phyloP scores from a whole-genome alignment of 2,329 filamentous ascomycete species.

The Fusarium sp. region DNA sequence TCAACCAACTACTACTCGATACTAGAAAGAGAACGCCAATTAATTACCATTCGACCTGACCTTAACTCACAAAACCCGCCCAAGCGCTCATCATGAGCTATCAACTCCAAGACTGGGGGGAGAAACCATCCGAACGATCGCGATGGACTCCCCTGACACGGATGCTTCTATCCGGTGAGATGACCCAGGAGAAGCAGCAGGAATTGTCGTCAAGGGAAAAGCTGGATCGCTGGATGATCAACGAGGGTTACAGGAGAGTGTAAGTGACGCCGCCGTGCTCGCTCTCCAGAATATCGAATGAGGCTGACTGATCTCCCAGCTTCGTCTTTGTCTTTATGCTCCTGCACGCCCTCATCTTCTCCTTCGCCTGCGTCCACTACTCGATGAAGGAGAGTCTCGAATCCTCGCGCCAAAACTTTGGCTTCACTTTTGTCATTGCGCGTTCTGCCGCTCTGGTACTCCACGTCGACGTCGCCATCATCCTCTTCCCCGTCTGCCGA shows the following conservation, averaged over 20 bases:
- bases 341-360: constrained; percentile 80
- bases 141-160: constrained; percentile 85
- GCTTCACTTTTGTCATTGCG: constrained; percentile 80
- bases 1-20: neutral
- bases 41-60: constrained; percentile 2
- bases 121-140: constrained; percentile 72
- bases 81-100: constrained; percentile 43
- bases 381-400: constrained; percentile 80
- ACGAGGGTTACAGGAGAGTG: constrained; percentile 85
- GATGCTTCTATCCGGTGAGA: constrained; percentile 85
- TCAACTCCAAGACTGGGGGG: constrained; percentile 43
- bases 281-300: neutral
- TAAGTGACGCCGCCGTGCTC: constrained; percentile 57
- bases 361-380: constrained; percentile 84
- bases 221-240: constrained; percentile 89
- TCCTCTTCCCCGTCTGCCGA: constrained; percentile 84
- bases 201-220: constrained; percentile 75
- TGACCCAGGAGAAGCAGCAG: constrained; percentile 78
- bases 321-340: constrained; percentile 81
- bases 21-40: neutral
- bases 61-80: neutral
- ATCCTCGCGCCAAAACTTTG: constrained; percentile 73
- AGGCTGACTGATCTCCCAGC: constrained; percentile 45
- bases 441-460: constrained; percentile 79
- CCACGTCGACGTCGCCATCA: constrained; percentile 82